Evolutionary conservation across 116 monocot genomes (phyloP), one percentile per base, ranked within the genome.

Genomic region (Cymodocea nodosa): DNA sequence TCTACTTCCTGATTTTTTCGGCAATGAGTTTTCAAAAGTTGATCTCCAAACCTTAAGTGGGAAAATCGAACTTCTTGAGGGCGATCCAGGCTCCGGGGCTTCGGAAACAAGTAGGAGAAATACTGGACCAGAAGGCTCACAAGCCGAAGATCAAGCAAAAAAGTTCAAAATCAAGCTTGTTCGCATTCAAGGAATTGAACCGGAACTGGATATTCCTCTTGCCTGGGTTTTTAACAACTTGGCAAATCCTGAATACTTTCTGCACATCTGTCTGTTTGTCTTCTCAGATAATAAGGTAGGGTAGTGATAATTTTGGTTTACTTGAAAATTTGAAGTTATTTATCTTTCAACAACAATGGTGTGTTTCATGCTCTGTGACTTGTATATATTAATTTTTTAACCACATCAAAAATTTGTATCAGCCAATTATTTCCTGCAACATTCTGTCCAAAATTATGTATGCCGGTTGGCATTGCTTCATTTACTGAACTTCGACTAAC

Each of bases 211-310:
- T 36, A 77, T 87, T 23, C 95, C 95, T 17, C 83, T 90, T 61
- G 73, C 66, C 44, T 95, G 95, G 95, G 77, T 95, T 49, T 80
- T 81, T 6, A 95, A 90, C 67, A 90, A 87, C 68, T 52, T 95
- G 53, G 81, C 73, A 35, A 73, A 87, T 69, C 90, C 95, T n/a
- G 95, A 95, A 11, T 79, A 62, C 60, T 88, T 76, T 64, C 79
- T 93, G 50, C 92, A 93, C 54, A 60, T 92, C 36, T 92, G 80
- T 59, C 66, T 87, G 3, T 71, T 78, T 51, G 60, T 87, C 14
- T 67, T 65, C 18, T n/a, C 37, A 62, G 62, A 37, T 36, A 23
- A 23, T 23, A 22, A 12, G 24, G 57, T 57, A 23, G 4, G 24
- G 9, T 44, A 44, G 5, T 44, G 44, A 44, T 44, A 44, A 53